Evolutionary conservation across 768 basidiomycete species (phyloP).

Genomic region (Mycena leptocephala): DNA sequence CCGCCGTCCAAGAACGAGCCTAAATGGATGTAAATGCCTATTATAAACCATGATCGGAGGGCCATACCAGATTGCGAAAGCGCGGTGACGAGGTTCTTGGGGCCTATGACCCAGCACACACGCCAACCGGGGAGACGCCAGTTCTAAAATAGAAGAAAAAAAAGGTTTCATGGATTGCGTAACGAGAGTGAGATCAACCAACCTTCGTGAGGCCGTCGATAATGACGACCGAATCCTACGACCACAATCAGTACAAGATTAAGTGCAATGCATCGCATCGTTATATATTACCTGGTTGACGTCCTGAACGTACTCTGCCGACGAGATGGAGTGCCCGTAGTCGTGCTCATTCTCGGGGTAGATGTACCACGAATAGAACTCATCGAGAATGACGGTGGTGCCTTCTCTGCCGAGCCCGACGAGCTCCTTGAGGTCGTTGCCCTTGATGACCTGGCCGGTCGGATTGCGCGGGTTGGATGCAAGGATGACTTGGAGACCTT

Average conservation of each 20-base stretch:
- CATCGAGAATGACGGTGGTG: slow-evolving; percentile 89
- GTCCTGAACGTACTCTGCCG: slow-evolving; percentile 88
- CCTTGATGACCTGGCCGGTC: slow-evolving; percentile 90
- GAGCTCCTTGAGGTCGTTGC: slow-evolving; percentile 86
- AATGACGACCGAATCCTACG: slow-evolving; percentile 83
- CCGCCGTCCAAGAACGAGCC: slow-evolving; percentile 96
- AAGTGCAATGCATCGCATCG: slow-evolving; percentile 1
- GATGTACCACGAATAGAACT: slow-evolving; percentile 98
- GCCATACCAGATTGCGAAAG: slow-evolving; percentile 87
- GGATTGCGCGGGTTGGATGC: slow-evolving; percentile 98
- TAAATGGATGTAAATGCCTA: slow-evolving; percentile 30
- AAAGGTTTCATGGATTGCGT: neutral
- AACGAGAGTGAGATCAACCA: neutral
- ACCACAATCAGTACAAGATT: neutral
- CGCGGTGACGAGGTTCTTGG: slow-evolving; percentile 90
- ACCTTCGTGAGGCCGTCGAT: slow-evolving; percentile 96
- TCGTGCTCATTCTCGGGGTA: slow-evolving; percentile 87
- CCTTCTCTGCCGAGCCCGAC: slow-evolving; percentile 82
- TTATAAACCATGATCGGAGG: neutral
- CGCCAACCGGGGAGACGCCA: slow-evolving; percentile 98
- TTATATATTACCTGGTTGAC: slow-evolving; percentile 81
- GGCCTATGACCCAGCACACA: slow-evolving; percentile 94
- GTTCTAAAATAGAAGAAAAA: slow-evolving; percentile 78
- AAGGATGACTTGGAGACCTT: slow-evolving; percentile 88
- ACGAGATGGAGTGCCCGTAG: slow-evolving; percentile 84